Percentiles rank a stretch among this genome's conserved stretches.
These are phyloP conservation scores for Dictyostelium intermedium DNA, from an alignment of 78 protist species.

Conservation along the genomic window DNA sequence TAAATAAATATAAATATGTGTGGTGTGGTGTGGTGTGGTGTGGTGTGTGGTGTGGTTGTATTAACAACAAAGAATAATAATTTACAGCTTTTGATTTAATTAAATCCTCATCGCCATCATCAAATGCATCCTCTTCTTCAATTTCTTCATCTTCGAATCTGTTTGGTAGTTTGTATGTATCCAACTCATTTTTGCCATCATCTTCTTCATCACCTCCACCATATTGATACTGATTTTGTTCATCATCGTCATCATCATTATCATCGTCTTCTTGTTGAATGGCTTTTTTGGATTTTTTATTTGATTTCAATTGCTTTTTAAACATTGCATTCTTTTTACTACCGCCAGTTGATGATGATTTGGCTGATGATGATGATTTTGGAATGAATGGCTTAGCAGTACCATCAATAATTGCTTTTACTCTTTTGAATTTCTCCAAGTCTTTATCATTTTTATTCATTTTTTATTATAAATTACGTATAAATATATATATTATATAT, in stretches of 20 bases:
- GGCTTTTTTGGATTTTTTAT: not conserved
- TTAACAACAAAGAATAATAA: no score
- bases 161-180: constrained; percentile 11
- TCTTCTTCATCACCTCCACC: constrained; percentile 2
- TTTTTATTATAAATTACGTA: not conserved
- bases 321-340: not conserved
- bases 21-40: no score
- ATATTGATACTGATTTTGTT: not conserved
- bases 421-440: constrained; percentile 20
- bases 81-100: not conserved
- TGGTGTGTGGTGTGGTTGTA: no score
- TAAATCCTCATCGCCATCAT: constrained; percentile 14
- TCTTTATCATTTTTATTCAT: constrained; percentile 8
- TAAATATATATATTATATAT: no score
- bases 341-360: not conserved
- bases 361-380: not conserved
- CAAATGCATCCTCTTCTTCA: constrained; percentile 39
- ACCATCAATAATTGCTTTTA: constrained; percentile 6
- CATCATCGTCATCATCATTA: not conserved
- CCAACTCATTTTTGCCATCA: not conserved
- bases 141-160: constrained; percentile 66
- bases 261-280: not conserved
- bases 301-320: not conserved
- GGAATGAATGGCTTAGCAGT: not conserved
- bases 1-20: no score